phyloP scores from a whole-genome alignment of 257 asterid species.

The Solanum ossicruentum region DNA sequence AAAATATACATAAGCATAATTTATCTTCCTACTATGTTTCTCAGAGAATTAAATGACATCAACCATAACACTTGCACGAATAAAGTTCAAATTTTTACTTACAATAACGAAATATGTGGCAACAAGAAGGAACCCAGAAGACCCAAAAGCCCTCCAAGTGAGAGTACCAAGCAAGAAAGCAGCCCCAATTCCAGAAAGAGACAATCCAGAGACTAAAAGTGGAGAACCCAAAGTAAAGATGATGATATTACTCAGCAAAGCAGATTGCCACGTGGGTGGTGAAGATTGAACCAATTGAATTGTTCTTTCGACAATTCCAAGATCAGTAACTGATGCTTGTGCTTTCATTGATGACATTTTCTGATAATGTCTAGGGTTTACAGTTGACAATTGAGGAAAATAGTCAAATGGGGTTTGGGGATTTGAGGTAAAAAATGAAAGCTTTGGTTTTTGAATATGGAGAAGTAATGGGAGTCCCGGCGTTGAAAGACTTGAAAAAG shows the following conservation, averaged over 20 bases:
- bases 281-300: conserved; percentile 47
- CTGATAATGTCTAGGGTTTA: conserved; percentile 10
- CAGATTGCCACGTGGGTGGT: conserved; percentile 81
- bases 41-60: not conserved
- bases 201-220: conserved; percentile 57
- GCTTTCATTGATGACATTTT: conserved; percentile 4
- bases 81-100: conserved; percentile 14
- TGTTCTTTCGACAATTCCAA: conserved; percentile 43
- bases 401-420: conserved; percentile 15
- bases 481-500: not conserved
- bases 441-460: not conserved
- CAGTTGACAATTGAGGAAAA: not conserved
- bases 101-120: conserved; percentile 77
- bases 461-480: not conserved
- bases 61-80: not conserved
- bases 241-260: conserved; percentile 40
- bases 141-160: conserved; percentile 87
- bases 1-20: not conserved
- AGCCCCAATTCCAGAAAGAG: conserved; percentile 63
- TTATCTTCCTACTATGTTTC: not conserved
- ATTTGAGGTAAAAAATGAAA: conserved; percentile 2
- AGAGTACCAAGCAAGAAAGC: conserved; percentile 93
- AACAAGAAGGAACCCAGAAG: conserved; percentile 71
- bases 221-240: conserved; percentile 72
- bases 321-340: conserved; percentile 29